Percentiles rank a stretch among this genome's conserved stretches.
phyloP scores from a whole-genome alignment of 1,284 basidiomycete genomes.

The Sporisorium reilianum region DNA sequence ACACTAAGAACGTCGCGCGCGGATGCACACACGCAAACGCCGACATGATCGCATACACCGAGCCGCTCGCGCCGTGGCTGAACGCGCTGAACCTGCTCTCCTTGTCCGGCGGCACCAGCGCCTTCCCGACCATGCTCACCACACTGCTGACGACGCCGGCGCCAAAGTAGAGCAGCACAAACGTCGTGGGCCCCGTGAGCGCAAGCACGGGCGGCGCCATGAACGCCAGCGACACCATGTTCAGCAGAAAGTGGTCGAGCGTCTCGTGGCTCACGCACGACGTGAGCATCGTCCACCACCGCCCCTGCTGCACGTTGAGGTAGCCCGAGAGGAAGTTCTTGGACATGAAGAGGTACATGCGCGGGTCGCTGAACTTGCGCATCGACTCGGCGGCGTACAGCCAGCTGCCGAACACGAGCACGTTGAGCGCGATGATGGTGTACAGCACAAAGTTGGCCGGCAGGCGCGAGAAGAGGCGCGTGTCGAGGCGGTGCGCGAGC shows the following conservation, averaged over 20 bases:
- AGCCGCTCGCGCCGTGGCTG: slow-evolving; percentile 66
- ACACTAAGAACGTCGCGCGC: slow-evolving; percentile 79
- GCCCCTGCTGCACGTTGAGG: slow-evolving; percentile 77
- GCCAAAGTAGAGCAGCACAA: slow-evolving; percentile 82
- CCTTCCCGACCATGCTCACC: slow-evolving; percentile 76
- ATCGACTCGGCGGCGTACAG: slow-evolving; percentile 36
- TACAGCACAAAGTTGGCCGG: slow-evolving; percentile 28
- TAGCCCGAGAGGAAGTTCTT: slow-evolving; percentile 77
- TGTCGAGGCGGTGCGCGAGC: slow-evolving; percentile 11
- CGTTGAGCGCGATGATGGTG: slow-evolving; percentile 50
- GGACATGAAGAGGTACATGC: slow-evolving; percentile 75
- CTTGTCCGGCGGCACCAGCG: slow-evolving; percentile 21
- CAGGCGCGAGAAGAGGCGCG: slow-evolving; percentile 10
- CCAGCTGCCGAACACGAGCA: slow-evolving; percentile 51
- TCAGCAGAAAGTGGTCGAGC: slow-evolving; percentile 78
- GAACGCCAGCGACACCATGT: slow-evolving; percentile 83
- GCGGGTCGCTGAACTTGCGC: slow-evolving; percentile 73
- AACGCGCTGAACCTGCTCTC: not conserved
- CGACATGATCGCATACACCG: slow-evolving; percentile 77
- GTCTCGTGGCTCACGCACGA: slow-evolving; percentile 53
- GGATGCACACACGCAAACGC: slow-evolving; percentile 81
- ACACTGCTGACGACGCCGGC: slow-evolving; percentile 69
- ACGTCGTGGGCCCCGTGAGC: slow-evolving; percentile 78
- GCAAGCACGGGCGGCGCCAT: slow-evolving; percentile 79
- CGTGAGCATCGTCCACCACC: slow-evolving; percentile 88